Conservation (phyloP, 352 stramenopile genomes). For the Stephanocyclus meneghinianus region DNA sequence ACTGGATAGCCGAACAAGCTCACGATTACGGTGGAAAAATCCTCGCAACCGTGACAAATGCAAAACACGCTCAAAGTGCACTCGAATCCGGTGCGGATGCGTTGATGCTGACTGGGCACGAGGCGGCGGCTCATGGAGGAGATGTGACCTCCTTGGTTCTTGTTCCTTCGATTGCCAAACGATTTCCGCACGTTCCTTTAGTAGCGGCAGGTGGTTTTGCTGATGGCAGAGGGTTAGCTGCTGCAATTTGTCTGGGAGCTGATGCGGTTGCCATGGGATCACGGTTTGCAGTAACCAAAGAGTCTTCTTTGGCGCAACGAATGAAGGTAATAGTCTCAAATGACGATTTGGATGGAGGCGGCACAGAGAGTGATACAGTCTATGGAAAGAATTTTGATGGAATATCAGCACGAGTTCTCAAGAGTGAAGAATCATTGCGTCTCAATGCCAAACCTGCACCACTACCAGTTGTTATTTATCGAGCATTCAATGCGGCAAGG, state of each 20-base stretch:
- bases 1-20: slow-evolving; percentile 77
- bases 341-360: slow-evolving; percentile 20
- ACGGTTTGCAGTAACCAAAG: slow-evolving; percentile 71
- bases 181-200: slow-evolving; percentile 74
- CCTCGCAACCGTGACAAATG: slow-evolving; percentile 77
- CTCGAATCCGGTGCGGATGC: slow-evolving; percentile 74
- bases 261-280: slow-evolving; percentile 83
- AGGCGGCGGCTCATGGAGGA: slow-evolving; percentile 82
- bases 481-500: slow-evolving; percentile 66
- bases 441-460: slow-evolving; percentile 53
- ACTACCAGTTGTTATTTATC: slow-evolving; percentile 53
- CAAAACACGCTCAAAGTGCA: slow-evolving; percentile 69
- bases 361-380: slow-evolving; percentile 70
- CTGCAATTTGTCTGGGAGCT: slow-evolving; percentile 76
- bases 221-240: slow-evolving; percentile 73
- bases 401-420: slow-evolving; percentile 76
- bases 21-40: slow-evolving; percentile 78
- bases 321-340: slow-evolving; percentile 66
- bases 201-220: slow-evolving; percentile 83
- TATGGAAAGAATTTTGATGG: slow-evolving; percentile 84
- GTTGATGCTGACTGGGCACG: slow-evolving; percentile 81
- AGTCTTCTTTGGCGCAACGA: slow-evolving; percentile 61
- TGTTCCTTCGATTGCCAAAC: slow-evolving; percentile 62
- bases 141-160: slow-evolving; percentile 79
- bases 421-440: slow-evolving; percentile 44